Evolutionary conservation across 345 rosid species (phyloP).

Genomic region (Luvunga scandens): DNA sequence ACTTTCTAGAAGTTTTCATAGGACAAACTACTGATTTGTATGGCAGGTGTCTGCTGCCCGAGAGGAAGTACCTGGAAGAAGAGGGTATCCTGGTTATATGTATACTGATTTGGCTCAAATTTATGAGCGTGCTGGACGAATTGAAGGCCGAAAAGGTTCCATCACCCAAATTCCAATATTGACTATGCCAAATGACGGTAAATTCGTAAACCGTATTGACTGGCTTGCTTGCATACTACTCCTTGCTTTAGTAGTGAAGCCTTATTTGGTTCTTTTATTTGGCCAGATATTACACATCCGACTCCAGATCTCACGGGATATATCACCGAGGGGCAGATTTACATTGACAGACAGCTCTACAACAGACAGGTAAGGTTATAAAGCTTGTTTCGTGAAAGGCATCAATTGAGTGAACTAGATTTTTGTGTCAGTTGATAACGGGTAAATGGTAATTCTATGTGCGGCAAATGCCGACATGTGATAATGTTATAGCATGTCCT

Average conservation of each 20-base stretch:
- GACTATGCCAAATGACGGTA: slow-evolving; percentile 99
- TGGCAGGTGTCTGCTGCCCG: slow-evolving; percentile 98
- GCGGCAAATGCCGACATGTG: not conserved
- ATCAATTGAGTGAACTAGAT: not conserved
- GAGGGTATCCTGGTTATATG: slow-evolving; percentile 99
- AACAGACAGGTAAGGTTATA: slow-evolving; percentile 69
- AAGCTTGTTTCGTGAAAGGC: not conserved
- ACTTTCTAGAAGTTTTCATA: not conserved
- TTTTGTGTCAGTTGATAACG: not conserved
- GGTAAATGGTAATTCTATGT: not conserved
- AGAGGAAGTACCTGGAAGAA: slow-evolving; percentile 99
- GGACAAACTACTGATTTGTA: slow-evolving; percentile 15
- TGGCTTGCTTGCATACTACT: not conserved
- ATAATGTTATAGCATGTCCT: not conserved
- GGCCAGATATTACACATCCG: slow-evolving; percentile 94
- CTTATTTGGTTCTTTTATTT: slow-evolving; percentile 2
- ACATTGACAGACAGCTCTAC: slow-evolving; percentile 78
- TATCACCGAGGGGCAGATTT: slow-evolving; percentile 95
- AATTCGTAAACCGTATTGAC: slow-evolving; percentile 1
- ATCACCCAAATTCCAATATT: slow-evolving; percentile 97
- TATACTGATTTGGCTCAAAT: slow-evolving; percentile 99
- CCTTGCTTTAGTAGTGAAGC: slow-evolving; percentile 5
- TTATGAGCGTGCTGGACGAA: slow-evolving; percentile 97
- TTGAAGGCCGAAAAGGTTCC: slow-evolving; percentile 97
- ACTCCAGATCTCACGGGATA: slow-evolving; percentile 99